A percentile compares a stretch with the other conserved stretches of the same genome.
Evolutionary conservation across 257 asterid species (phyloP).

Genomic region (Scutellaria barbata): DNA sequence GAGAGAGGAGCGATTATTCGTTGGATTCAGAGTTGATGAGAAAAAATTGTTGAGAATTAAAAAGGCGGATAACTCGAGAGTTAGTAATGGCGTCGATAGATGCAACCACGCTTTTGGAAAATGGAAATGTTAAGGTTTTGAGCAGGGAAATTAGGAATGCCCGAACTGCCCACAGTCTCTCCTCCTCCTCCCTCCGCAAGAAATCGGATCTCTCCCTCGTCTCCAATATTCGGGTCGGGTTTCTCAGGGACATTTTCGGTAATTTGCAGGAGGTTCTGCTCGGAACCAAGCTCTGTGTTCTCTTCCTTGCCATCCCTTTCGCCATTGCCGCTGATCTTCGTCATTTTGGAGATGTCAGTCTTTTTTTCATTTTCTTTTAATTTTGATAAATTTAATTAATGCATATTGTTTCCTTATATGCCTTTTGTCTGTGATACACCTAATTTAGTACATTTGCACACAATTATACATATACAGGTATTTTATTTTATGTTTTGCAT

Average conservation of each 20-base stretch:
- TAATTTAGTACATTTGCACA: neutral
- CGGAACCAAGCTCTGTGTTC: slow-evolving; percentile 75
- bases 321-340: slow-evolving; percentile 60
- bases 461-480: neutral
- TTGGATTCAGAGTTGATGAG: too few species aligned
- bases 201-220: slow-evolving; percentile 69
- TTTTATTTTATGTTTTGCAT: too few species aligned
- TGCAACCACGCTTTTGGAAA: slow-evolving; percentile 57
- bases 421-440: neutral
- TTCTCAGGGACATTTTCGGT: slow-evolving; percentile 44
- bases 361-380: neutral
- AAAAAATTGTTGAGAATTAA: too few species aligned
- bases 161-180: slow-evolving; percentile 74
- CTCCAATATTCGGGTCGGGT: slow-evolving; percentile 49
- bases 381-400: neutral
- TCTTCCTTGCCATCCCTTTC: slow-evolving; percentile 78
- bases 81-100: slow-evolving; percentile 49
- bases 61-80: neutral
- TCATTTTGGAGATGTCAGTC: slow-evolving; percentile 57
- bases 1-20: too few species aligned
- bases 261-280: slow-evolving; percentile 77
- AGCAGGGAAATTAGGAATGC: slow-evolving; percentile 54
- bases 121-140: slow-evolving; percentile 38
- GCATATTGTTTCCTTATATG: neutral
- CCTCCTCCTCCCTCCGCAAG: slow-evolving; percentile 77